Evolutionary conservation across 441 rosid genomes (phyloP).

Genomic region (Adansonia grandidieri): DNA sequence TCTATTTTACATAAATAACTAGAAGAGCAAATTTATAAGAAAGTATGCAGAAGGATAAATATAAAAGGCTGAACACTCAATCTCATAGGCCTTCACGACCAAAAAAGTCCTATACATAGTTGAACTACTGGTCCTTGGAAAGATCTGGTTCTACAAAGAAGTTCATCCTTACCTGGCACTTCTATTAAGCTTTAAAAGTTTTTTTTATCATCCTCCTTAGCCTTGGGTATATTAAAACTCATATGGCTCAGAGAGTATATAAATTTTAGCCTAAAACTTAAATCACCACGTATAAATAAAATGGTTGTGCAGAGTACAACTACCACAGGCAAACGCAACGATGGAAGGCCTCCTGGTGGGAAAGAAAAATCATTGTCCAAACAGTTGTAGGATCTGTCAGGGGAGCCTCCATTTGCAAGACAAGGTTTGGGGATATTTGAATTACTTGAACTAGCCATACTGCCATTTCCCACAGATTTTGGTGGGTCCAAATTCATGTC

Average conservation of each 20-base stretch:
- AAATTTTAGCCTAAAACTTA: slow-evolving; percentile 18
- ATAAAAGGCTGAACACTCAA: background rate
- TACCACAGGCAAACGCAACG: slow-evolving; percentile 91
- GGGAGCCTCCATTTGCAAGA: slow-evolving; percentile 66
- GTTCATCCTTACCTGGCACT: slow-evolving; percentile 8
- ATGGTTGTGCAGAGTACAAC: slow-evolving; percentile 49
- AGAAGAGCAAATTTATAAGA: slow-evolving; percentile 11
- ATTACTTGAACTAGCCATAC: slow-evolving; percentile 64
- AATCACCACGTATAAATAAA: slow-evolving; percentile 14
- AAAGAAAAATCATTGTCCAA: slow-evolving; percentile 59
- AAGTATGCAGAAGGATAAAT: background rate
- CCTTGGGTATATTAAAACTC: background rate
- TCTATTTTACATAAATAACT: slow-evolving; percentile 1
- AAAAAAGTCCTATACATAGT: slow-evolving; percentile 15
- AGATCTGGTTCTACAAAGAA: slow-evolving; percentile 12
- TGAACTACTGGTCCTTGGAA: slow-evolving; percentile 4
- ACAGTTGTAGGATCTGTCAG: slow-evolving; percentile 46
- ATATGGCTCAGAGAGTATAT: background rate
- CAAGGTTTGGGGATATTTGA: slow-evolving; percentile 45
- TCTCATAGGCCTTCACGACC: background rate
- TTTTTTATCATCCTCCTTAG: background rate
- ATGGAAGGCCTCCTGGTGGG: slow-evolving; percentile 76
- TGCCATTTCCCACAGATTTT: slow-evolving; percentile 69
- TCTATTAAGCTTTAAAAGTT: background rate
- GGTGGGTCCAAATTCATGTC: slow-evolving; percentile 79